These are phyloP conservation scores for Xylariaceae sp. DNA, from an alignment of 2,329 filamentous ascomycete species.

Conservation along the genomic window DNA sequence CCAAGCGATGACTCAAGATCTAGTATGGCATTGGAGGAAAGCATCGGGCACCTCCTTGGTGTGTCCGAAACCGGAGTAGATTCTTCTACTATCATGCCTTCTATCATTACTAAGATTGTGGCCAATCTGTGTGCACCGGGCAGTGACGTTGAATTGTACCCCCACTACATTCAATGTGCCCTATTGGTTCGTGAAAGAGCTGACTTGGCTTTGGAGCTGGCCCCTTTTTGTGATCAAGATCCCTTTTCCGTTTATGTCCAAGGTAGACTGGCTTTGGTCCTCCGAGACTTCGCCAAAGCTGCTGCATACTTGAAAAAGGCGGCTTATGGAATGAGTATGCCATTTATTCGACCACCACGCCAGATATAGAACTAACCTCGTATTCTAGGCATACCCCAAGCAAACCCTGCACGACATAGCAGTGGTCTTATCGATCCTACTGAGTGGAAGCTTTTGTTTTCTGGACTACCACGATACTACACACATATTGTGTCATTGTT, in stretches of 20 bases:
- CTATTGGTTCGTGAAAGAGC: constrained; percentile 56
- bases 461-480: constrained; percentile 79
- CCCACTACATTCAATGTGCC: constrained; percentile 58
- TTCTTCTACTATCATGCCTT: constrained; percentile 31
- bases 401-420: constrained; percentile 51
- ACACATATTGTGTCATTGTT: constrained; percentile 80
- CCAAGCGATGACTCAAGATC: constrained; percentile 43
- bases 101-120: constrained; percentile 63
- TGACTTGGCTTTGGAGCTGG: constrained; percentile 56
- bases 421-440: constrained; percentile 69
- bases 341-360: not conserved
- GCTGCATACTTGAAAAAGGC: constrained; percentile 76
- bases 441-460: constrained; percentile 65
- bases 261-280: constrained; percentile 70
- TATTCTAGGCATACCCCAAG: constrained; percentile 40
- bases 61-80: constrained; percentile 49
- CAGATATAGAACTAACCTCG: not conserved
- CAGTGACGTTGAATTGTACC: constrained; percentile 62
- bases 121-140: constrained; percentile 61
- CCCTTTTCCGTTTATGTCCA: constrained; percentile 76
- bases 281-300: constrained; percentile 70
- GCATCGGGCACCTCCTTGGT: constrained; percentile 60
- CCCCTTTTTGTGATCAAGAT: constrained; percentile 52
- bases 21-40: constrained; percentile 57
- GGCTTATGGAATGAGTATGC: constrained; percentile 76